Percentiles rank a stretch among this genome's conserved stretches.
Conservation (phyloP, 768 basidiomycete species). For the Multifurca ochricompacta region DNA sequence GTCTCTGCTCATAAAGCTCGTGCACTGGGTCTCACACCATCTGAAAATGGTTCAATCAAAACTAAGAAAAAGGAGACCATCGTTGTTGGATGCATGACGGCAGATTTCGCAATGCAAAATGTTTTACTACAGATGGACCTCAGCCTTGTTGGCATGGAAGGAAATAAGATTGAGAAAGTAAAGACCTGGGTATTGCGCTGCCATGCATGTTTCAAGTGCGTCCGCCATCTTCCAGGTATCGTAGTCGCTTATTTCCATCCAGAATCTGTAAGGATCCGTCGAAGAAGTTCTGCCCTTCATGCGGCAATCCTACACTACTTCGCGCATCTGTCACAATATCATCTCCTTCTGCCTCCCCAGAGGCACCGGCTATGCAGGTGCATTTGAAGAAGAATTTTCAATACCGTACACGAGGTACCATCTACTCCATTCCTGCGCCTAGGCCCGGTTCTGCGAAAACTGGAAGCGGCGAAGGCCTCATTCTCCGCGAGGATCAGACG, state of each 20-base stretch:
- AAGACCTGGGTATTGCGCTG: conserved; percentile 96
- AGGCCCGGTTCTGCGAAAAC: conserved; percentile 83
- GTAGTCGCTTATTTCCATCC: background rate
- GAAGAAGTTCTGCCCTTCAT: conserved; percentile 96
- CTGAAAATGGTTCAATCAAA: conserved; percentile 31
- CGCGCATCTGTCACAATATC: conserved; percentile 87
- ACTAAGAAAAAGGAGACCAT: conserved; percentile 37
- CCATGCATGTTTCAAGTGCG: conserved; percentile 99
- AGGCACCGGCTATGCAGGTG: conserved; percentile 67
- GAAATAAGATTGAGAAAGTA: conserved; percentile 81
- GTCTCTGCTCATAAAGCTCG: conserved; percentile 80
- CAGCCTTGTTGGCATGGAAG: conserved; percentile 81
- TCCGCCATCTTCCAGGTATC: conserved; percentile 15
- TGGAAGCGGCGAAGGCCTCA: conserved; percentile 72
- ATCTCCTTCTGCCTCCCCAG: conserved; percentile 49
- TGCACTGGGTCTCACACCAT: conserved; percentile 74
- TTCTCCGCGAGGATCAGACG: conserved; percentile 87
- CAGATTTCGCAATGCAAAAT: conserved; percentile 99
- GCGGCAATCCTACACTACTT: conserved; percentile 85
- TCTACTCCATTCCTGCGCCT: conserved; percentile 86
- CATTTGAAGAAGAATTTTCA: conserved; percentile 97
- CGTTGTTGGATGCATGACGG: conserved; percentile 88
- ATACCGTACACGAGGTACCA: conserved; percentile 84
- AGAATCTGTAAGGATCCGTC: conserved; percentile 95
- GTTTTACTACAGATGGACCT: conserved; percentile 92